Evolutionary conservation across 1,284 basidiomycete genomes (phyloP), one percentile per base, ranked within the genome.

Genomic region (Coniferiporia sulphurascens): DNA sequence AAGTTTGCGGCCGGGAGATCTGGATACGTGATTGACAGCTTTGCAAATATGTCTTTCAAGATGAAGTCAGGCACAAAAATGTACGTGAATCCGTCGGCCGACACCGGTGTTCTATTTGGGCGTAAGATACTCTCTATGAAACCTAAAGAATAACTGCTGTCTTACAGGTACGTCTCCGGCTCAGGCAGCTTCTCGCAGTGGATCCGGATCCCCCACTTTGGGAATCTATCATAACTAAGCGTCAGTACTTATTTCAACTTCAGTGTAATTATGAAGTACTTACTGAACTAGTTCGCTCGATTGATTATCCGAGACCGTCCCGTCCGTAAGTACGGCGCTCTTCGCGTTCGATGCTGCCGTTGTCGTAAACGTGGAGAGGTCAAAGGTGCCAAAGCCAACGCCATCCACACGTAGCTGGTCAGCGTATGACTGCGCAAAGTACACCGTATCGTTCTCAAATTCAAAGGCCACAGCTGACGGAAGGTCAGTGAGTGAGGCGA

Each of bases 181-280:
- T 75, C 65, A 9, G 74, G 68, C 9, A 76, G 57, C 52, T 71
- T 73, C 22, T 64, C 61, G 63, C 76, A 78, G 35, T 70, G 71
- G 5, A 74, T 74, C 21, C 76, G 67, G 13, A 76, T 70, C 0
- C 76, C 77, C 77, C 77, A 78, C 22, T 58, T 60, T 71, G 68
- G 15, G 74, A 72, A 65, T 73, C 73, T 57, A 21, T 35, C 19
- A n/a, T 4, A 34, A 32, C 13, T 17, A 36, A 34, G 36, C 6
- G 36, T 7, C 36, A 38, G 36, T 38, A 38, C 13, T 38, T 35
- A 17, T 8, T 48, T n/a, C 5, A 7, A 34, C 13, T 46, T 19
- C 15, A 41, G 22, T 48, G 58, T 8, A 17, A 44, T 55, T 8
- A 49, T 55, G 51, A 54, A 48, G 12, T 4, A 48, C 32, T 57